A percentile compares a stretch with the other conserved stretches of the same genome.
phyloP scores from a whole-genome alignment of 129 eudicot genomes.

The Tagetes erecta region DNA sequence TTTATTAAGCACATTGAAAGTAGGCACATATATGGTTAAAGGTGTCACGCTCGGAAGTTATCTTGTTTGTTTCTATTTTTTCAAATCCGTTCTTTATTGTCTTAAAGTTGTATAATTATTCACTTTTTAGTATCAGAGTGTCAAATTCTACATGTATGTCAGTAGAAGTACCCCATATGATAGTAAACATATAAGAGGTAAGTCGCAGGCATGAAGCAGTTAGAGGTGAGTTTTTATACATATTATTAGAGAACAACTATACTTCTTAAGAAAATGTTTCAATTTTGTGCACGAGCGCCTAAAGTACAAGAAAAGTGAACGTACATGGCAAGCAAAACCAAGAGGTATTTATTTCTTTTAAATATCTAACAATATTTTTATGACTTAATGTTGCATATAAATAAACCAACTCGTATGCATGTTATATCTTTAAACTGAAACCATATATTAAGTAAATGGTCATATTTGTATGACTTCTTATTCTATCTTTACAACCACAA shows the following conservation, averaged over 20 bases:
- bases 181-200: slow-evolving; percentile 6
- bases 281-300: slow-evolving; percentile 66
- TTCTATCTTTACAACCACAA: no score
- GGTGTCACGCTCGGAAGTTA: neutral
- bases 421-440: no score
- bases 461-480: no score
- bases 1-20: slow-evolving; percentile 5
- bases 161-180: slow-evolving; percentile 1
- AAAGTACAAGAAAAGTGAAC: slow-evolving; percentile 17
- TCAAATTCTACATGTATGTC: slow-evolving; percentile 9
- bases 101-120: neutral
- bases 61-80: slow-evolving; percentile 1
- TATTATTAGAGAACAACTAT: neutral
- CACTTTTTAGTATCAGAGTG: slow-evolving; percentile 6
- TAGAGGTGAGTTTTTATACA: neutral
- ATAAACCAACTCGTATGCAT: no score
- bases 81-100: neutral
- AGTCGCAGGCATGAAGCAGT: slow-evolving; percentile 4
- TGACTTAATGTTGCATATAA: no score
- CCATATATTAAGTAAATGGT: no score
- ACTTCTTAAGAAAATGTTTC: slow-evolving; percentile 9
- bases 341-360: no score
- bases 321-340: no score
- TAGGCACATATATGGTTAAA: slow-evolving; percentile 10
- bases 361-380: no score